A percentile compares a stretch with the other conserved stretches of the same genome.
phyloP scores from a whole-genome alignment of 179 eudicot genomes.

The Camellia oleifera region DNA sequence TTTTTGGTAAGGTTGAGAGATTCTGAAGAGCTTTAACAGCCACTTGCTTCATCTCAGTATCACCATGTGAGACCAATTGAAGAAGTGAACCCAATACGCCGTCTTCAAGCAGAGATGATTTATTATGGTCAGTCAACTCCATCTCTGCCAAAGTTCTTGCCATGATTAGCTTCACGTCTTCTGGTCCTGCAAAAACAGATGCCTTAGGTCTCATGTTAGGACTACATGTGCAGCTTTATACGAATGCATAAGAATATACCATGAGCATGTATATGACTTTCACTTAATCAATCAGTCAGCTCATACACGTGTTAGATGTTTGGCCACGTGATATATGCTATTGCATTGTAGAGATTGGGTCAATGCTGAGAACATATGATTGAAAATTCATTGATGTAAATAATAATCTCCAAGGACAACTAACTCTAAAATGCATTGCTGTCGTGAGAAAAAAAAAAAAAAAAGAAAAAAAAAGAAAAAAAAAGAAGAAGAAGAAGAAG shows the following conservation, averaged over 20 bases:
- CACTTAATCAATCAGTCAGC: background rate
- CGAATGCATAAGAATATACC: background rate
- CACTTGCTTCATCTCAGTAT: slow-evolving; percentile 28
- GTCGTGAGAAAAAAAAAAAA: background rate
- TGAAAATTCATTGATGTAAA: too few species aligned
- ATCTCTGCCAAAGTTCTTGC: slow-evolving; percentile 40
- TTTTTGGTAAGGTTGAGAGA: slow-evolving; percentile 33
- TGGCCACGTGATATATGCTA: background rate
- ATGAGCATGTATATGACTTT: background rate
- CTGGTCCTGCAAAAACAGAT: slow-evolving; percentile 29
- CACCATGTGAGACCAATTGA: slow-evolving; percentile 25
- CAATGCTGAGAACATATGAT: too few species aligned
- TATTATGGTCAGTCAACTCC: slow-evolving; percentile 43
- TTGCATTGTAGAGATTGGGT: background rate
- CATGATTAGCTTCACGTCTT: slow-evolving; percentile 34
- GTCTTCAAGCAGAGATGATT: slow-evolving; percentile 29
- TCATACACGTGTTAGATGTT: background rate
- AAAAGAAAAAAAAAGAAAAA: too few species aligned
- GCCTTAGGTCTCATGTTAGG: background rate
- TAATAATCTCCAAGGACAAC: too few species aligned
- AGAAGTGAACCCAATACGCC: slow-evolving; percentile 39
- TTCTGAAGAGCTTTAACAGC: slow-evolving; percentile 36
- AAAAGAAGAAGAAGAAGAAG: too few species aligned
- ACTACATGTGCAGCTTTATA: background rate
- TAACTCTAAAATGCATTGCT: background rate